phyloP scores from a whole-genome alignment of 1,284 basidiomycete species.

The Clitocybe nebularis region DNA sequence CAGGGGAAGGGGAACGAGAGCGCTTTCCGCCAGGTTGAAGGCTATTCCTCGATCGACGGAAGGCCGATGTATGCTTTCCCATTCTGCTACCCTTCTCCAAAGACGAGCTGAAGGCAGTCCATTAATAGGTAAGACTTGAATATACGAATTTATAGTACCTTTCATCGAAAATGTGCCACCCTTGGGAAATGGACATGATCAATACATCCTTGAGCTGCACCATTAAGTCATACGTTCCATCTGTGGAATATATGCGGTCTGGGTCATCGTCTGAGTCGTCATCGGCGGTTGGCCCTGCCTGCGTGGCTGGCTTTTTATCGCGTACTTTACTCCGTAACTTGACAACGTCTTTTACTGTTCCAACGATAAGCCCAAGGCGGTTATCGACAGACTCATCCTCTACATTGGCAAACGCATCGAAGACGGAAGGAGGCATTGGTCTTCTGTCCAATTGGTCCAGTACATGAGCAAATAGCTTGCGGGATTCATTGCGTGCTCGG shows the following conservation, averaged over 20 bases:
- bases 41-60: constrained; percentile 41
- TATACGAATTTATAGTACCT: constrained; percentile 16
- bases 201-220: constrained; percentile 58
- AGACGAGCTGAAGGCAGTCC: constrained; percentile 4
- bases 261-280: constrained; percentile 52
- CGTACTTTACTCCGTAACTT: constrained; percentile 29
- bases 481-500: constrained; percentile 49
- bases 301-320: constrained; percentile 15
- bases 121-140: not conserved
- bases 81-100: constrained; percentile 8
- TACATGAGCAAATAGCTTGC: constrained; percentile 57
- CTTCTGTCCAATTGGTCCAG: constrained; percentile 53
- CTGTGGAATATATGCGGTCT: constrained; percentile 47
- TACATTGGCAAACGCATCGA: constrained; percentile 33
- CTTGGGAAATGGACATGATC: constrained; percentile 47
- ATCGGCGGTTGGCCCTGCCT: constrained; percentile 13
- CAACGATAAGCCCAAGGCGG: constrained; percentile 37
- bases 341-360: constrained; percentile 42
- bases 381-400: constrained; percentile 26
- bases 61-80: constrained; percentile 34
- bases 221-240: constrained; percentile 59
- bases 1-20: constrained; percentile 50
- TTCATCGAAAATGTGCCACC: constrained; percentile 53
- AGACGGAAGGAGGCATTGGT: constrained; percentile 46
- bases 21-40: constrained; percentile 33